Evolutionary conservation across 306 rosid genomes (phyloP).

Genomic region (Castanea mollissima): DNA sequence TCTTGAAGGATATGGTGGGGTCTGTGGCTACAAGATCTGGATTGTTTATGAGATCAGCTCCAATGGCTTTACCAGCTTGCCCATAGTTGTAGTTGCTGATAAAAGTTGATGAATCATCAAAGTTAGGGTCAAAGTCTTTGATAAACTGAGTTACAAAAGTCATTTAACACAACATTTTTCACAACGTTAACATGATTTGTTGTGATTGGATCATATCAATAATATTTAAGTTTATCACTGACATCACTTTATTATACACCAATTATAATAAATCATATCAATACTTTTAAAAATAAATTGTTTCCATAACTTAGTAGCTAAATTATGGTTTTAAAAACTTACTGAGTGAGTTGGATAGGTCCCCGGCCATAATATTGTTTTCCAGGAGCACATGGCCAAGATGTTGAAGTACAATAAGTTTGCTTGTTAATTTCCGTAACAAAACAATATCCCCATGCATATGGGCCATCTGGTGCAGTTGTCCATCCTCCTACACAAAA

Average conservation of each 20-base stretch:
- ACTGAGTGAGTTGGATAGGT: slow-evolving; percentile 59
- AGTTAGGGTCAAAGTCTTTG: background rate
- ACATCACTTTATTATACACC: too few species aligned
- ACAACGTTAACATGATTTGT: background rate
- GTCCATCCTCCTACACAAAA: slow-evolving; percentile 2
- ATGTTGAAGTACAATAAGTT: slow-evolving; percentile 21
- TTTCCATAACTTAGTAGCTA: background rate
- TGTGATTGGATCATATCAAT: too few species aligned
- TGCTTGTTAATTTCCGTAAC: slow-evolving; percentile 19
- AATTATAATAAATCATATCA: too few species aligned
- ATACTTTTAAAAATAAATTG: too few species aligned
- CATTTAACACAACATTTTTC: background rate
- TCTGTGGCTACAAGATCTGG: slow-evolving; percentile 61
- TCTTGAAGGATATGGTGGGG: slow-evolving; percentile 48
- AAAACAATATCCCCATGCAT: slow-evolving; percentile 71
- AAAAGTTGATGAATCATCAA: background rate
- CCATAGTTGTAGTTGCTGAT: slow-evolving; percentile 60
- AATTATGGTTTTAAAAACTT: background rate
- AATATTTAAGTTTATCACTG: too few species aligned
- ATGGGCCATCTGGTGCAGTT: slow-evolving; percentile 59
- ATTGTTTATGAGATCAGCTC: slow-evolving; percentile 43
- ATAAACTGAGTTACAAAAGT: too few species aligned
- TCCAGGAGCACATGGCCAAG: slow-evolving; percentile 50
- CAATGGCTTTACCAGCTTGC: slow-evolving; percentile 46
- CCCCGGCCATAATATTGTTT: slow-evolving; percentile 58